Percentiles rank a stretch among this genome's conserved stretches.
phyloP scores from a whole-genome alignment of 2,329 filamentous ascomycete species.

The Diaporthe sp. region DNA sequence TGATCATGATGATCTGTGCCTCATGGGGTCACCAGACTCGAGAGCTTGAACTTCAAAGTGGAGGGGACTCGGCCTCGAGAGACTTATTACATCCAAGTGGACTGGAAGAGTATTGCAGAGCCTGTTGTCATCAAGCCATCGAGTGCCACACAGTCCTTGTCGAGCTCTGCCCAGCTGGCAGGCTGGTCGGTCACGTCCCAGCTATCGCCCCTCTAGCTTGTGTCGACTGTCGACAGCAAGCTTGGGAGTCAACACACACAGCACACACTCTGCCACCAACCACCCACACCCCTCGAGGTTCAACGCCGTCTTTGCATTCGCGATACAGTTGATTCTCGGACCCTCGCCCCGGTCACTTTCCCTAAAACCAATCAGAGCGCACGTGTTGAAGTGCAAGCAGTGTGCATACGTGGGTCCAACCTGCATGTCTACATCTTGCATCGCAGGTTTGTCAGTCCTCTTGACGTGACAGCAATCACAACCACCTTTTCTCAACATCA shows the following conservation, averaged over 20 bases:
- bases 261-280: background rate
- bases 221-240: background rate
- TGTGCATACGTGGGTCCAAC: background rate
- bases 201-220: background rate
- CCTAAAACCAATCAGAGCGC: background rate
- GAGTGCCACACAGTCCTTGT: background rate
- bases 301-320: background rate
- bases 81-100: conserved; percentile 25
- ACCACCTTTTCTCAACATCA: background rate
- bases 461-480: background rate
- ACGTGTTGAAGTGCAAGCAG: background rate
- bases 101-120: conserved; percentile 1
- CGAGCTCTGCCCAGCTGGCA: conserved; percentile 24
- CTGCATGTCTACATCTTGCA: background rate
- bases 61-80: background rate
- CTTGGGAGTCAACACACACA: conserved; percentile 10
- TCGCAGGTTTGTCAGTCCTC: conserved; percentile 23
- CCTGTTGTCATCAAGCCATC: background rate
- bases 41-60: background rate
- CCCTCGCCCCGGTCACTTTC: background rate
- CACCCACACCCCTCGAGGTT: background rate
- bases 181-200: background rate
- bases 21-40: background rate
- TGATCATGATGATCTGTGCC: conserved; percentile 21
- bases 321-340: background rate